phyloP scores from a whole-genome alignment of 2,329 filamentous ascomycete species.

The Tolypocladium tropicale region DNA sequence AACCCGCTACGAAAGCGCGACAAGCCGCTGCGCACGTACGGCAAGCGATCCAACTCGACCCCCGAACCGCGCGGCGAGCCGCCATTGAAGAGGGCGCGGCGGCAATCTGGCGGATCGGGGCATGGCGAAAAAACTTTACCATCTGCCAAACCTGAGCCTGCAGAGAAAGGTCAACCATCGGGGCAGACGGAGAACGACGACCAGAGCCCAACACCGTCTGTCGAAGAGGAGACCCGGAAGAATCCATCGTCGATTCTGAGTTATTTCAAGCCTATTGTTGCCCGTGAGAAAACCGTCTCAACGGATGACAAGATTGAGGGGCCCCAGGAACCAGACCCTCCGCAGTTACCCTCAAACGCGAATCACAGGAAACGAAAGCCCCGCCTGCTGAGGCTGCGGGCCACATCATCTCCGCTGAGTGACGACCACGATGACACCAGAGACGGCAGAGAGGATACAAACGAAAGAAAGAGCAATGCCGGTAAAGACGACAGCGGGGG shows the following conservation, averaged over 20 bases:
- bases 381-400: slow-evolving; percentile 18
- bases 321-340: background rate
- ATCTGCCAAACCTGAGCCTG: background rate
- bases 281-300: background rate
- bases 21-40: slow-evolving; percentile 29
- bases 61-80: slow-evolving; percentile 15
- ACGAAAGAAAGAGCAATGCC: background rate
- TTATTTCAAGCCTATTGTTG: slow-evolving; percentile 27
- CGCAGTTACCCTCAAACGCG: slow-evolving; percentile 7
- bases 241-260: slow-evolving; percentile 27
- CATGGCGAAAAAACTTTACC: too few relatives aligned
- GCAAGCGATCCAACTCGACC: slow-evolving; percentile 19
- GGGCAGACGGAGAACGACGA: background rate
- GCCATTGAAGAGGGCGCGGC: slow-evolving; percentile 14
- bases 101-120: background rate
- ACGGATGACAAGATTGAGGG: background rate
- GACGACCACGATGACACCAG: slow-evolving; percentile 2
- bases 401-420: slow-evolving; percentile 7
- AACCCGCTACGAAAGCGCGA: slow-evolving; percentile 16
- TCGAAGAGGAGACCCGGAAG: background rate
- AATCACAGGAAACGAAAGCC: slow-evolving; percentile 11
- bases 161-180: background rate
- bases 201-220: background rate
- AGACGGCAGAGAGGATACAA: background rate
- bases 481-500: background rate